Evolutionary conservation across 169 alveolate genomes (phyloP).

Genomic region (Plasmodium billcollinsi): DNA sequence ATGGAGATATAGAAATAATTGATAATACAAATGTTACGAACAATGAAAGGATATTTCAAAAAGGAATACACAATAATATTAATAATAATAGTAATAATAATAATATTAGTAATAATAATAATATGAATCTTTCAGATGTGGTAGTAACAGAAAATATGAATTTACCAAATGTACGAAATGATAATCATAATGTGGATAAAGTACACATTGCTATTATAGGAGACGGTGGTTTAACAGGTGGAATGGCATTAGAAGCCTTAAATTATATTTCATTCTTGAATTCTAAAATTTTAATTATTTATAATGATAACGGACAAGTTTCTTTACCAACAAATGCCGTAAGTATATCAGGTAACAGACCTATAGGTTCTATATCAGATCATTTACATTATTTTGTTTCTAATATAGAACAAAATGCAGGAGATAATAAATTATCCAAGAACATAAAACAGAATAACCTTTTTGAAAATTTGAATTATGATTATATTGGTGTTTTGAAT

Average conservation of each 20-base stretch:
- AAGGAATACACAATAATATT: not conserved
- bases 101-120: not conserved
- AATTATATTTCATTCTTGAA: slow-evolving; percentile 86
- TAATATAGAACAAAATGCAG: slow-evolving; percentile 8
- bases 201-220: slow-evolving; percentile 89
- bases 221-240: slow-evolving; percentile 93
- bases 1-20: slow-evolving; percentile 33
- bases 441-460: slow-evolving; percentile 30
- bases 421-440: not conserved
- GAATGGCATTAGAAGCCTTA: slow-evolving; percentile 92
- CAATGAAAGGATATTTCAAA: not conserved
- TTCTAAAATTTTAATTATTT: slow-evolving; percentile 87
- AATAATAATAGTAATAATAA: not conserved
- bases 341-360: slow-evolving; percentile 77
- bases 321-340: slow-evolving; percentile 88
- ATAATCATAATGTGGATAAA: slow-evolving; percentile 28
- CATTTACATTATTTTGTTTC: slow-evolving; percentile 57
- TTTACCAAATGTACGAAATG: not conserved
- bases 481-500: slow-evolving; percentile 86
- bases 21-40: slow-evolving; percentile 5
- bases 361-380: slow-evolving; percentile 78
- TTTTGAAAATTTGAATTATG: slow-evolving; percentile 72
- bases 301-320: slow-evolving; percentile 91
- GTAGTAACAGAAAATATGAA: slow-evolving; percentile 32
- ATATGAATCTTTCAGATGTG: not conserved